A percentile compares a stretch with the other conserved stretches of the same genome.
These are phyloP conservation scores for Metarhizium sp. DNA, from an alignment of 2,329 filamentous ascomycete genomes.

Conservation along the genomic window DNA sequence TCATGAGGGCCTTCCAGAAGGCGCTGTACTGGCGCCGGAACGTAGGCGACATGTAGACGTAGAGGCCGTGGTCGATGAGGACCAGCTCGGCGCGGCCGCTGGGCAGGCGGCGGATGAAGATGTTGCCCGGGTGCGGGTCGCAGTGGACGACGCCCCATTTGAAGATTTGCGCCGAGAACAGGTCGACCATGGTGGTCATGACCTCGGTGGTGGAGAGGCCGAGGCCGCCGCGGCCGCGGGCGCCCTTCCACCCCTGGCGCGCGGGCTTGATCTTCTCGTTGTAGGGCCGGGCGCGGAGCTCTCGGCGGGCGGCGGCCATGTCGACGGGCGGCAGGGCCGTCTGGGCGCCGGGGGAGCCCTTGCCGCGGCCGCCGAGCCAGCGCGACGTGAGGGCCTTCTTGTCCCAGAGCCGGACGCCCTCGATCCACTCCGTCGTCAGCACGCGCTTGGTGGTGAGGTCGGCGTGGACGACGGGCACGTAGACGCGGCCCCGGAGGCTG, in stretches of 20 bases:
- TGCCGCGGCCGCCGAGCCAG: slow-evolving; percentile 70
- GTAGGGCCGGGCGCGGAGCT: slow-evolving; percentile 41
- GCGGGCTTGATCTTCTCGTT: slow-evolving; percentile 66
- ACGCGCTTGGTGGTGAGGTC: slow-evolving; percentile 77
- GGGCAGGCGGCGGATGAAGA: slow-evolving; percentile 82
- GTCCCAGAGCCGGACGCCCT: slow-evolving; percentile 88
- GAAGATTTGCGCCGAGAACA: slow-evolving; percentile 98
- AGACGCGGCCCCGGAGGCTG: slow-evolving; percentile 68
- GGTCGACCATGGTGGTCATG: slow-evolving; percentile 93
- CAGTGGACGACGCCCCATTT: slow-evolving; percentile 94
- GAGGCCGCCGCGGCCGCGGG: slow-evolving; percentile 64
- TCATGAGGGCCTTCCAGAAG: slow-evolving; percentile 92
- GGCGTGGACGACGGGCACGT: slow-evolving; percentile 76
- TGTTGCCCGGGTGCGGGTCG: slow-evolving; percentile 94
- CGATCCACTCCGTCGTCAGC: slow-evolving; percentile 96
- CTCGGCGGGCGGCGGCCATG: slow-evolving; percentile 32
- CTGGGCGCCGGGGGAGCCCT: slow-evolving; percentile 71
- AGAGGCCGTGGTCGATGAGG: slow-evolving; percentile 93
- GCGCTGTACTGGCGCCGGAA: slow-evolving; percentile 80
- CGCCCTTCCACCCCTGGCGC: slow-evolving; percentile 68
- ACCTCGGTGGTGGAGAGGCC: slow-evolving; percentile 76
- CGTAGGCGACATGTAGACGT: slow-evolving; percentile 76
- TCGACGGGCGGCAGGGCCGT: slow-evolving; percentile 46
- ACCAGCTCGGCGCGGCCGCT: slow-evolving; percentile 82
- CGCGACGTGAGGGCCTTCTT: slow-evolving; percentile 67